Evolutionary conservation across 495 filamentous ascomycete species (phyloP).

Genomic region (Neurospora terricola): DNA sequence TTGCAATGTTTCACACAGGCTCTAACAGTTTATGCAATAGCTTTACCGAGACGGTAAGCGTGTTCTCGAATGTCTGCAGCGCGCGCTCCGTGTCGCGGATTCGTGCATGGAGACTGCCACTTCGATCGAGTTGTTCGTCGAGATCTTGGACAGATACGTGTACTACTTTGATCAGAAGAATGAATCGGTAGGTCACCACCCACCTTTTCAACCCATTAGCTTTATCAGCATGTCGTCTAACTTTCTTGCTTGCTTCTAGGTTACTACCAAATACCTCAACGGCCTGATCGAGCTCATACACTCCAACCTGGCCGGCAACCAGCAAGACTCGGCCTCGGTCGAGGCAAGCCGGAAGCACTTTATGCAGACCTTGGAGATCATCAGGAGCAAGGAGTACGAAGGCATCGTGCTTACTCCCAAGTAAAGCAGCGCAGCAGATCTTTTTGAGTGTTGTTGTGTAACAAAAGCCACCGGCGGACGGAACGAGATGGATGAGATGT

Average conservation of each 20-base stretch:
- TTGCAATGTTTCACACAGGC: neutral
- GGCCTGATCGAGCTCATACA: conserved; percentile 97
- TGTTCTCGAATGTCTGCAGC: conserved; percentile 91
- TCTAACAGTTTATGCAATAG: conserved; percentile 32
- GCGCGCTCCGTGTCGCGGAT: conserved; percentile 90
- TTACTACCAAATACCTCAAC: conserved; percentile 96
- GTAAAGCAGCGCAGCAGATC: conserved; percentile 21
- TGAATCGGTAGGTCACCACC: conserved; percentile 60
- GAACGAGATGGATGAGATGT: neutral
- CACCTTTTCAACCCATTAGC: too few species aligned
- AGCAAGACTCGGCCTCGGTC: conserved; percentile 67
- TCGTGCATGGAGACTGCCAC: conserved; percentile 99
- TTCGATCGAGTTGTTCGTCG: conserved; percentile 93
- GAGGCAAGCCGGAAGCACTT: conserved; percentile 89
- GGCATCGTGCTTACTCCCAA: conserved; percentile 73
- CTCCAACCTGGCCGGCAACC: conserved; percentile 73
- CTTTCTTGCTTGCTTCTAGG: conserved; percentile 32
- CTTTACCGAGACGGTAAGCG: conserved; percentile 95
- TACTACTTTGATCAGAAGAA: conserved; percentile 99
- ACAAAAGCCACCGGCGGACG: neutral
- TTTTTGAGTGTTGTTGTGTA: neutral
- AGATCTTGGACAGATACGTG: conserved; percentile 95
- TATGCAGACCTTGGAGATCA: conserved; percentile 87
- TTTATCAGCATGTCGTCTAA: neutral
- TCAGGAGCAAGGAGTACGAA: conserved; percentile 82